Conservation (phyloP, 345 rosid genomes). For the Hibiscus syriacus region DNA sequence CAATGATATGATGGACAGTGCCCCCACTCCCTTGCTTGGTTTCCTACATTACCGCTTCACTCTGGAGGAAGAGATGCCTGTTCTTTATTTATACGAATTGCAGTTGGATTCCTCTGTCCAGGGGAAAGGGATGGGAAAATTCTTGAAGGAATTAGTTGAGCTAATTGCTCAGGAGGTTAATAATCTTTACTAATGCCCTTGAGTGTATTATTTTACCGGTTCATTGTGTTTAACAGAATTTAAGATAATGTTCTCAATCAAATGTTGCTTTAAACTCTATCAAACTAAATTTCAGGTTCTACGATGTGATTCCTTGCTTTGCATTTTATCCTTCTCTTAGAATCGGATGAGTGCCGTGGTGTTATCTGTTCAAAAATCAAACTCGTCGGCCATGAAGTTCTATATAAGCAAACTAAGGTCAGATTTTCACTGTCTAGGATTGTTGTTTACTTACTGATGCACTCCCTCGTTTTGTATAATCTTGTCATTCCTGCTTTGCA, state of each 20-base stretch:
- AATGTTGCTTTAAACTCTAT: background rate
- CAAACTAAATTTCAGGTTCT: background rate
- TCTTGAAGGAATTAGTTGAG: slow-evolving; percentile 77
- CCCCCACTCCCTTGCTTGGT: slow-evolving; percentile 37
- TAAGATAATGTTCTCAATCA: background rate
- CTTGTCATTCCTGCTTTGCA: background rate
- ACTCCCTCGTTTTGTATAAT: background rate
- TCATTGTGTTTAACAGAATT: background rate
- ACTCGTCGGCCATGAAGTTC: slow-evolving; percentile 65
- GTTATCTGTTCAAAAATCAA: slow-evolving; percentile 79
- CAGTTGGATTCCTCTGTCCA: slow-evolving; percentile 65
- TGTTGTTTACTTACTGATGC: background rate
- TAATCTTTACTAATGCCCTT: background rate
- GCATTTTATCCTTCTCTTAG: slow-evolving; percentile 28
- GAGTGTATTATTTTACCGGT: no score
- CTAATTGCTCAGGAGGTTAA: slow-evolving; percentile 75
- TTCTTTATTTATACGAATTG: slow-evolving; percentile 78
- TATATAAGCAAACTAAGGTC: slow-evolving; percentile 78
- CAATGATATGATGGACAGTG: slow-evolving; percentile 15
- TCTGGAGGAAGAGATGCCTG: slow-evolving; percentile 75
- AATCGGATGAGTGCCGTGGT: slow-evolving; percentile 64
- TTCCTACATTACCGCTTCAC: slow-evolving; percentile 77
- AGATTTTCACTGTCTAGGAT: slow-evolving; percentile 4
- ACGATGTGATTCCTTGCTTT: slow-evolving; percentile 2
- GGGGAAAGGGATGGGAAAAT: slow-evolving; percentile 74